Percentiles rank a stretch among this genome's conserved stretches.
These are phyloP conservation scores for Rhodosorus marinus DNA, from an alignment of 23 red algal species.

Conservation along the genomic window DNA sequence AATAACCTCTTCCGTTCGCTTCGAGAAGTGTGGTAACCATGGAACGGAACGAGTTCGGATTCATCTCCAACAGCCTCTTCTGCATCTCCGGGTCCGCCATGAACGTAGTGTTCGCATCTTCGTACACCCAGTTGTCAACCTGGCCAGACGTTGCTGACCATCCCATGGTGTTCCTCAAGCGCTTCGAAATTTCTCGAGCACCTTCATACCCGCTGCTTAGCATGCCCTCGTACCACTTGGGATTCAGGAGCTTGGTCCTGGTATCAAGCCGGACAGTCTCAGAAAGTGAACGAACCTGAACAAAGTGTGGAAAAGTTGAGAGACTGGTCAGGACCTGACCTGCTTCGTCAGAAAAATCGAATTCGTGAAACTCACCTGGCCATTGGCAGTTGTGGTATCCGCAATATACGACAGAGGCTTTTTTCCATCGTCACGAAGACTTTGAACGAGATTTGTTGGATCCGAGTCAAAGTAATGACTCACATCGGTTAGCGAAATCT, in stretches of 20 bases:
- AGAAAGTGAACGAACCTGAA: slow-evolving; percentile 70
- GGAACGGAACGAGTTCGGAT: slow-evolving; percentile 87
- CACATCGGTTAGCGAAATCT: slow-evolving; percentile 95
- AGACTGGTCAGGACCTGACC: no score
- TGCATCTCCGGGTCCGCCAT: slow-evolving; percentile 89
- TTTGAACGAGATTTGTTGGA: slow-evolving; percentile 65
- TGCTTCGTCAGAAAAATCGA: no score
- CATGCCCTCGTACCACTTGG: slow-evolving; percentile 98
- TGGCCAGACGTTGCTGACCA: slow-evolving; percentile 74
- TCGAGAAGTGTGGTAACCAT: slow-evolving; percentile 99
- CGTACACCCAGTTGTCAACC: slow-evolving; percentile 97
- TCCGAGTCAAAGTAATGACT: slow-evolving; percentile 87
- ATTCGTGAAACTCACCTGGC: no score
- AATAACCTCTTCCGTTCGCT: slow-evolving; percentile 80
- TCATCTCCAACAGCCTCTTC: slow-evolving; percentile 62
- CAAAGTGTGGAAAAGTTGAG: no score
- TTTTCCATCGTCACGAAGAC: slow-evolving; percentile 66
- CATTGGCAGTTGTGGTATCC: slow-evolving; percentile 92
- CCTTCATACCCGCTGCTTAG: slow-evolving; percentile 84
- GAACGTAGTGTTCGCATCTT: slow-evolving; percentile 93
- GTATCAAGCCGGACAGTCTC: slow-evolving; percentile 88
- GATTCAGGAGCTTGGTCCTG: slow-evolving; percentile 91
- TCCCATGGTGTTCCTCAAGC: slow-evolving; percentile 85
- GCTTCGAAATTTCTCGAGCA: slow-evolving; percentile 75
- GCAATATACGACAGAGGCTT: slow-evolving; percentile 81